Base-by-base conservation (phyloP, 1,284 basidiomycete species). In the Termitomyces sp. region DNA sequence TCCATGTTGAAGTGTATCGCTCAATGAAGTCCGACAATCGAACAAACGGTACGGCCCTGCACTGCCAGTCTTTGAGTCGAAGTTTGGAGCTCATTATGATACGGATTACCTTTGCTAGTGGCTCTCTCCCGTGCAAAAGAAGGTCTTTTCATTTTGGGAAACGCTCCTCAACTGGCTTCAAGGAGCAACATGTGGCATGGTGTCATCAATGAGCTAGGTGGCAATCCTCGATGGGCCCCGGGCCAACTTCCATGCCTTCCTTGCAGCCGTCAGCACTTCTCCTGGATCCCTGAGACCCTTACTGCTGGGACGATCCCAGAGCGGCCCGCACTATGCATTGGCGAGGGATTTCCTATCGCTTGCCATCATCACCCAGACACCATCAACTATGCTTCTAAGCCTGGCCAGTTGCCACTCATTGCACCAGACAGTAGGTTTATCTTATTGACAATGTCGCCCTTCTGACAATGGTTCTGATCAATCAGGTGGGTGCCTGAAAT, bases 71-170 rank as follows among this genome's bases (percentile, higher is more conserved):
- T 15, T 40, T 24, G 24, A 24, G 24, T 24, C 24, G 5, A 3
- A 24, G 24, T 24, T 19, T 21, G 24, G 24, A 17, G 33, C 26
- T 54, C n/a, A 31, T 21, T 5, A 48, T 34, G 12, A 43, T 53
- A 38, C 19, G 42, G 21, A 46, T 38, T 3, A 38, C 34, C 34
- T 61, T 59, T 17, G 15, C 21, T 24, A 74, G 88, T 91, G 24
- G 87, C 88, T 0, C 64, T 91, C n/a, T 90, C 88, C 19, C 76
- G 87, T 19, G 88, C 88, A 3, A 77, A 81, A 45, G 78, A 90
- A 56, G 88, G 88, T 2, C 70, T 90, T 12, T 89, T 77, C 61
- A 82, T 91, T 34, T 70, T 91, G 2, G 88, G 88, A 12, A 88
- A 90, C 56, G 78, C 83, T 0, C 62, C 68, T 0, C 75, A 84